These are phyloP conservation scores for Monosporascus sp. DNA, from an alignment of 2,329 filamentous ascomycete species.

Conservation along the genomic window DNA sequence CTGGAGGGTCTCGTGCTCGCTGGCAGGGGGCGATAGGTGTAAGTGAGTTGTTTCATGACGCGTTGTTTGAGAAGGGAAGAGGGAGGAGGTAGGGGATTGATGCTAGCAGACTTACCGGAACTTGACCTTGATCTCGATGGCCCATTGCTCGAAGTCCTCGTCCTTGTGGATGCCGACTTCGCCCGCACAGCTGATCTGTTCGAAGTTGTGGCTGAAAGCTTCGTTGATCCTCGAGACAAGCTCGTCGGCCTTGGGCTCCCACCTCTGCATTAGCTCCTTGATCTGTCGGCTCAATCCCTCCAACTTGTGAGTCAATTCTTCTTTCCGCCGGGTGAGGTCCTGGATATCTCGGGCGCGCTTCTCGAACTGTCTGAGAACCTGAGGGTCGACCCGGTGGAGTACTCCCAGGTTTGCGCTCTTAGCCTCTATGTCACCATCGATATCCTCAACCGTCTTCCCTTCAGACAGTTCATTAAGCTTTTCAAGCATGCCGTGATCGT, in stretches of 20 bases:
- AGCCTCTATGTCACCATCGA: conserved; percentile 68
- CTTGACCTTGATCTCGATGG: conserved; percentile 88
- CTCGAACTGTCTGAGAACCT: conserved; percentile 73
- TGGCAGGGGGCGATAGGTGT: conserved; percentile 24
- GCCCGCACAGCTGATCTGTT: conserved; percentile 88
- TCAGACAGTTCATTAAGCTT: conserved; percentile 37
- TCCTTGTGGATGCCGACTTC: conserved; percentile 86
- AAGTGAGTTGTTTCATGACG: conserved; percentile 13
- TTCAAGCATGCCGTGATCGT: conserved; percentile 33
- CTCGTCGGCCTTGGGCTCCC: conserved; percentile 78
- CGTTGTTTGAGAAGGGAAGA: not conserved
- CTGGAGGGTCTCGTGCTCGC: conserved; percentile 76
- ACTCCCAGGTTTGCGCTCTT: conserved; percentile 72
- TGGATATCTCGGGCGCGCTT: conserved; percentile 65
- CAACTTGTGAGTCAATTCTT: conserved; percentile 49
- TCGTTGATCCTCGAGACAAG: conserved; percentile 78
- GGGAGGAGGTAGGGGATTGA: not conserved
- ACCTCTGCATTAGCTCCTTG: conserved; percentile 59
- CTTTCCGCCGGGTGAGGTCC: conserved; percentile 51
- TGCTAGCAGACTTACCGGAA: conserved; percentile 61
- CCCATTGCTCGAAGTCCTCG: conserved; percentile 90
- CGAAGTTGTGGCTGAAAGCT: conserved; percentile 89
- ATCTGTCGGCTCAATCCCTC: conserved; percentile 54
- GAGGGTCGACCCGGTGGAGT: conserved; percentile 71
- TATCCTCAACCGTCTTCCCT: conserved; percentile 52